Percentiles rank a stretch among this genome's conserved stretches.
phyloP scores from a whole-genome alignment of 495 filamentous ascomycete genomes.

The Talaromyces nanjingensis region DNA sequence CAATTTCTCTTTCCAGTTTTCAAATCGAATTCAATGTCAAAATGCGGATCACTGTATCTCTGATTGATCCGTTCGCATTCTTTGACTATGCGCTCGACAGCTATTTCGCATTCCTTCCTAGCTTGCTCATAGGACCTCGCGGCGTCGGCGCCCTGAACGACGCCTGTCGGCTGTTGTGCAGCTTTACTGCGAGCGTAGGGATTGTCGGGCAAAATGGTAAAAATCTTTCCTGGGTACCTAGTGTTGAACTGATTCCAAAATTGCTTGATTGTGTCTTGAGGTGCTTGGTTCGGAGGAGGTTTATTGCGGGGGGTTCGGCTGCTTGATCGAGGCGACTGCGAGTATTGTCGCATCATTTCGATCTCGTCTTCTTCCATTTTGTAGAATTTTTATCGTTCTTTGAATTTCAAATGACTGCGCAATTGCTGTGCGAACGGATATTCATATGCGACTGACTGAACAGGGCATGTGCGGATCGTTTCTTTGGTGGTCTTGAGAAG shows the following conservation, averaged over 20 bases:
- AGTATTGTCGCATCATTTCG: conserved; percentile 13
- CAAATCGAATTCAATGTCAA: conserved; percentile 78
- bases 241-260: conserved; percentile 76
- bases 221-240: conserved; percentile 53
- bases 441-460: neutral
- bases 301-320: conserved; percentile 20
- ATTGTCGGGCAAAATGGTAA: conserved; percentile 67
- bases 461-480: too few relatives aligned
- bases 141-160: conserved; percentile 48
- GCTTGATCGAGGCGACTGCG: conserved; percentile 27
- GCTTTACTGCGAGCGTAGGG: conserved; percentile 58
- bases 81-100: conserved; percentile 73
- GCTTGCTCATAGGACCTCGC: conserved; percentile 68
- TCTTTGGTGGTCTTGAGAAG: too few relatives aligned
- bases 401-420: neutral
- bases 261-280: conserved; percentile 64
- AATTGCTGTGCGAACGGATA: neutral
- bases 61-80: conserved; percentile 82
- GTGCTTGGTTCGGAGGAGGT: conserved; percentile 38
- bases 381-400: neutral
- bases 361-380: conserved; percentile 33
- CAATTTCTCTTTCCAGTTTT: conserved; percentile 54
- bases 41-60: conserved; percentile 84
- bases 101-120: conserved; percentile 56
- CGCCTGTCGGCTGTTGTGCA: conserved; percentile 44